Evolutionary conservation across 1,139 yeast species (phyloP).

Genomic region (Maudiozyma humilis): DNA sequence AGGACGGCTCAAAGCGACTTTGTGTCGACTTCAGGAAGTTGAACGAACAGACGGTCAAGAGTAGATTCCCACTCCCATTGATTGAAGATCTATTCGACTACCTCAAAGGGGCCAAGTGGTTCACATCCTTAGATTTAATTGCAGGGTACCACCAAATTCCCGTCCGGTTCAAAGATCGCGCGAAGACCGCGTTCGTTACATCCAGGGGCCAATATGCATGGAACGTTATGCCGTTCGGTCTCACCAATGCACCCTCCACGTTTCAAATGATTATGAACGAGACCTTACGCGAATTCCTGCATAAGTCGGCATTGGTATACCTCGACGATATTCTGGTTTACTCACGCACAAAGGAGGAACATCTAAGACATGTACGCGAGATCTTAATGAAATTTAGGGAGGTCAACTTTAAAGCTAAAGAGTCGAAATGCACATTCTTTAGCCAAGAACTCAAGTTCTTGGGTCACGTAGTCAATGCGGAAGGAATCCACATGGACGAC

Average conservation of each 20-base stretch:
- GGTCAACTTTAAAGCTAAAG: too few relatives aligned
- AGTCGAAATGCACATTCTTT: too few relatives aligned
- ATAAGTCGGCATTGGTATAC: neutral
- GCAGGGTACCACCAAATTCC: neutral
- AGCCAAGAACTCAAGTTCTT: too few relatives aligned
- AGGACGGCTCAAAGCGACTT: neutral
- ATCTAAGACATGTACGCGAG: too few relatives aligned
- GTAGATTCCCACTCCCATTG: neutral
- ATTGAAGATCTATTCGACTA: neutral
- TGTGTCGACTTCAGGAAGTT: neutral
- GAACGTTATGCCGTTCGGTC: conserved; percentile 10
- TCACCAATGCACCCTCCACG: conserved; percentile 7
- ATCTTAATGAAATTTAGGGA: too few relatives aligned
- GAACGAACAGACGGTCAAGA: neutral
- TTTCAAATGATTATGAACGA: conserved; percentile 6
- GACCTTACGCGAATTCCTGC: neutral
- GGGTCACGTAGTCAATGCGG: too few relatives aligned
- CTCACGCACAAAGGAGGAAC: too few relatives aligned
- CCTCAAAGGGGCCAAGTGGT: neutral
- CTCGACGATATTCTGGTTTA: neutral
- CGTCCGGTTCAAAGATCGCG: too few relatives aligned
- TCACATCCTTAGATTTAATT: neutral
- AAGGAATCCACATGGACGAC: too few relatives aligned
- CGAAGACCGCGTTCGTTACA: too few relatives aligned
- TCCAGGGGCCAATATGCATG: conserved; percentile 8